Base-by-base conservation (phyloP, 306 rosid species). In the Crataegus laevigata region DNA sequence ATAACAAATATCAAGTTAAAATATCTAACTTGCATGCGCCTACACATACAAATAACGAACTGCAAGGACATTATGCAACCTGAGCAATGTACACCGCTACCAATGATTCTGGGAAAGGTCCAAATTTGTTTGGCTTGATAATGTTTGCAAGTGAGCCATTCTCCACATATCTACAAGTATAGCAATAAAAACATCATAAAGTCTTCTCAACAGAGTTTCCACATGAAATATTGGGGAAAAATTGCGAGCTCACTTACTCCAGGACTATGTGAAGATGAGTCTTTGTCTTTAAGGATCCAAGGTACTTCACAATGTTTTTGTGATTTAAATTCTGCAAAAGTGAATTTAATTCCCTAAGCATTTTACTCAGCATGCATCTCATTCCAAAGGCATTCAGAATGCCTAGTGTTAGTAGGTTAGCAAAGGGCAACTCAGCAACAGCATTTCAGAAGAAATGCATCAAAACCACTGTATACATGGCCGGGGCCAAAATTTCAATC, bases 261-360 rank as follows among this genome's bases (percentile, higher is more conserved):
- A 96, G 97, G 75, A 96, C 77, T 77, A 96, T 96, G 86, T 92
- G 97, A 78, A 96, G 96, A 82, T 96, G 99, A 79, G 93, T 88
- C 89, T 82, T 96, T 66, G 99, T 96, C 94, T 96, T 96, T 54
- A 85, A 84, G 67, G 99, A 96, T 83, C 99, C 99, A 79, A 96
- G 99, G 88, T 96, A 96, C 81, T 92, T 96, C 79, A 96, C 99
- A 88, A 96, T 96, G 84, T 96, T 92, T 84, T 96, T 96, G 91
- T 92, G 99, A 72, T 96, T 96, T 88, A 96, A 80, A 80, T 92
- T 96, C 99, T 96, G 96, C 84, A 89, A 82, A 82, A 67, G 79
- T 43, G 75, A 64, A 69, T 74, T 58, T 42, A 52, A 71, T 21
- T 69, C 45, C 54, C 75, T 82, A 68, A 68, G 67, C 51, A 74